Base-by-base conservation (phyloP, 305 asterid genomes). In the Plantago lanceolata region DNA sequence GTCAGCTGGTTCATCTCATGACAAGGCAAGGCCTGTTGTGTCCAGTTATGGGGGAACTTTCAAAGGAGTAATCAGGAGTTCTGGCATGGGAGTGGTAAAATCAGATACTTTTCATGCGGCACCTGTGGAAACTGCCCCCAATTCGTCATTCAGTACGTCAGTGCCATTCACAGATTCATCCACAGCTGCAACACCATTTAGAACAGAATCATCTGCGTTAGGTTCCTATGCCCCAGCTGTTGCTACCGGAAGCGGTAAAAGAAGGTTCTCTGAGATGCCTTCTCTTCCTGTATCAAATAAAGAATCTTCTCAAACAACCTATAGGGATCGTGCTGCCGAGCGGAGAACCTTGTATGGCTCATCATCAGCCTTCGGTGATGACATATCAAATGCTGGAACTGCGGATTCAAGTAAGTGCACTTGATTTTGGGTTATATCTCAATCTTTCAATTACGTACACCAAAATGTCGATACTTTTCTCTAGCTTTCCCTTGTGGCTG, bases 301-400 rank as follows among this genome's bases (percentile, higher is more conserved):
- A 68, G 91, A 84, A 55, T 96, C 84, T 70, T 71, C 91, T 63
- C 95, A 84, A 68, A 77, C 79, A 60, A 55, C 81, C 19, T 93
- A 93, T 63, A 78, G 99, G 79, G 99, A 93, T 63, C 96, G 99
- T 60, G 99, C 99, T 15, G 99, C 99, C 26, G 99, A 93, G 74
- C 68, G 99, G 72, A 86, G 99, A 84, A 90, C 85, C 78, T 83
- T 93, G 71, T 90, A 93, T 78, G 94, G 99, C 69, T 90, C 97
- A 61, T 79, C 88, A 35, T 71, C 96, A n/a, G 78, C 82, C 48
- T 80, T 84, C 70, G 94, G 83, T 61, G 89, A 87, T 65, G 88
- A 93, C 66, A 48, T 65, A 67, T 70, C 75, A 19, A 78, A 59
- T 67, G 63, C 84, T 28, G 95, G 82, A 56, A 74, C 35, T 63